Base-by-base conservation (phyloP, 176 grass and related monocot genomes). In the Lolium rigidum region DNA sequence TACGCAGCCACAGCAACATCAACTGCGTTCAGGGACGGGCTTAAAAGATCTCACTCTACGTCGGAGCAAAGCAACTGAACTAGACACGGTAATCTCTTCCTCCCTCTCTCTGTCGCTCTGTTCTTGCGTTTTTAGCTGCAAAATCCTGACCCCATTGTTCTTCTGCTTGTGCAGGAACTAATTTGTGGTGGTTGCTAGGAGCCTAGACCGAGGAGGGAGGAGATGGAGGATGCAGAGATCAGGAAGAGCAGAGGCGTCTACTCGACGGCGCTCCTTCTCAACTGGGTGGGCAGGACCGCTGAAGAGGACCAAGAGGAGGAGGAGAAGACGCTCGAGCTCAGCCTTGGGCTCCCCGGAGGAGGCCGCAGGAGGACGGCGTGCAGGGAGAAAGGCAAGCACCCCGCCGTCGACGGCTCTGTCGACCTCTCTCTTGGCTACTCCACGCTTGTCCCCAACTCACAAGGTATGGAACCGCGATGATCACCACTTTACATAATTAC, bases 321-420 rank as follows among this genome's bases (percentile, higher is more conserved):
- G 3, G 92, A 89, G 59, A 75, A 77, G 78, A 58, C 86, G 81
- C 87, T 94, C 9, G 82, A 94, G 85, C 89, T 94, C 58, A 89
- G 87, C 67, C 92, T 94, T 47, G 92, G 92, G 8, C 85, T 90
- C 35, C 92, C 92, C 16, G 78, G 87, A 49, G 81, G 24, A 26
- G 65, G 39, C 26, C 47, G 90, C 82, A 39, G 20, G 86, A 39
- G 20, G 14, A 11, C 58, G 18, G n/a, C 17, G 4, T 55, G 61
- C 13, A 86, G 59, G 8, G 81, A 84, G 10, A 81, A 87, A 54
- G 78, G 71, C n/a, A 86, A 61, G 71, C 44, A 39, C 8, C 56
- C 74, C 3, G 15, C 79, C 10, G 79, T 39, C 24, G 79, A 51
- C 62, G 55, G 28, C 79, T 89, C 86, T 63, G 66, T 88, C 64